These are phyloP conservation scores for Endothia cerciana DNA, from an alignment of 2,329 filamentous ascomycete species.

Conservation along the genomic window DNA sequence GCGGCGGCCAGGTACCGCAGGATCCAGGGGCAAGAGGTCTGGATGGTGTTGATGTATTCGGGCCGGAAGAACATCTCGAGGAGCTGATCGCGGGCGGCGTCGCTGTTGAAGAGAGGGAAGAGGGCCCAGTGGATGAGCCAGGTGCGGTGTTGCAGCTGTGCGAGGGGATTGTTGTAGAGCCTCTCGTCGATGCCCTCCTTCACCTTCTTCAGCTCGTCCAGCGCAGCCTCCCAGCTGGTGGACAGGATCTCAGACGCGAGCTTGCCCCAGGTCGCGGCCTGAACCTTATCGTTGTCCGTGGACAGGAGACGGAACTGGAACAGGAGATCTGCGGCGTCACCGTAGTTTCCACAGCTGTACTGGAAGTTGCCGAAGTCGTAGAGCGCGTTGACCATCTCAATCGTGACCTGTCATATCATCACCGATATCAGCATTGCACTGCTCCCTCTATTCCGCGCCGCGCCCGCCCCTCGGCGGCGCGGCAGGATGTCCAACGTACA, in stretches of 20 bases:
- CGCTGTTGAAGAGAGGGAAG: constrained; percentile 99
- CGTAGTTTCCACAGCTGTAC: constrained; percentile 96
- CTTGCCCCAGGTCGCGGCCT: constrained; percentile 96
- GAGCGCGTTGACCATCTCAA: constrained; percentile 93
- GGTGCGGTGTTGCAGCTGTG: constrained; percentile 93
- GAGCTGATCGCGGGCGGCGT: constrained; percentile 84
- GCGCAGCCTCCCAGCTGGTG: constrained; percentile 90
- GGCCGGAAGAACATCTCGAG: constrained; percentile 97
- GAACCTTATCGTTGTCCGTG: constrained; percentile 97
- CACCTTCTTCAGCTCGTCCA: constrained; percentile 89
- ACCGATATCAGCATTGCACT: constrained; percentile 2
- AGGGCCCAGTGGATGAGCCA: constrained; percentile 98
- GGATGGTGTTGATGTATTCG: constrained; percentile 98
- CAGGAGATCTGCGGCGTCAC: constrained; percentile 84
- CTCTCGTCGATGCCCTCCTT: constrained; percentile 92
- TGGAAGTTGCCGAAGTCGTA: constrained; percentile 97
- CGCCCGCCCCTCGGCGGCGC: too few species aligned
- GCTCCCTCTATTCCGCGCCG: not conserved
- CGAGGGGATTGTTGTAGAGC: constrained; percentile 94
- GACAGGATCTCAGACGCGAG: constrained; percentile 94
- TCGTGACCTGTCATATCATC: constrained; percentile 66
- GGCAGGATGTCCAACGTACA: constrained; percentile 52
- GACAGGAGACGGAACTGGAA: constrained; percentile 98
- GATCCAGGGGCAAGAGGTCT: constrained; percentile 96
- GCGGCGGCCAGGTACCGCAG: constrained; percentile 91